These are phyloP conservation scores for Kurtzmaniella cleridarum DNA, from an alignment of 805 yeast species.

Conservation along the genomic window DNA sequence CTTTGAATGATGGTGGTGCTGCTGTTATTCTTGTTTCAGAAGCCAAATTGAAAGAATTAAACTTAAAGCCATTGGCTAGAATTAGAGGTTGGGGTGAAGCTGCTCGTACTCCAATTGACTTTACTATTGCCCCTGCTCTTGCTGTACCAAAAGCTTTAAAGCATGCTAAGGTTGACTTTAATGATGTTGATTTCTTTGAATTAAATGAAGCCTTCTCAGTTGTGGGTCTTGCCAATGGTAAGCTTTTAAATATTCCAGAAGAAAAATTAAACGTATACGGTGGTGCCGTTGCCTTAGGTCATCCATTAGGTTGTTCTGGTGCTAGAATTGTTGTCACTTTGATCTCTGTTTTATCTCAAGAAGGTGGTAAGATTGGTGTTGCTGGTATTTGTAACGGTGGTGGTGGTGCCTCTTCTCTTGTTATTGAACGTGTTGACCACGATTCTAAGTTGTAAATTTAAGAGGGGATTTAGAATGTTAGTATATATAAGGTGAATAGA, in stretches of 20 bases:
- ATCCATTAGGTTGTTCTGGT: constrained; percentile 95
- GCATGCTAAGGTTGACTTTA: constrained; percentile 58
- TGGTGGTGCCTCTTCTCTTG: constrained; percentile 95
- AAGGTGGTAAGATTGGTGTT: constrained; percentile 75
- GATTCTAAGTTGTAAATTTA: constrained; percentile 29
- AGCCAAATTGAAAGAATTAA: constrained; percentile 76
- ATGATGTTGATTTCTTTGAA: constrained; percentile 84
- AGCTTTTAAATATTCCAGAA: constrained; percentile 56
- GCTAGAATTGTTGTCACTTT: constrained; percentile 89
- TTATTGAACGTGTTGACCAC: constrained; percentile 60
- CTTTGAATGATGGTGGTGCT: constrained; percentile 97
- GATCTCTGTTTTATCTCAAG: constrained; percentile 74
- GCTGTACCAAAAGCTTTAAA: constrained; percentile 95
- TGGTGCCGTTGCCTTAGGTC: constrained; percentile 95
- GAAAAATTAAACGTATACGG: constrained; percentile 83
- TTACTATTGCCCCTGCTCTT: constrained; percentile 92
- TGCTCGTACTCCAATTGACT: constrained; percentile 89
- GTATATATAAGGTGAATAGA: no score
- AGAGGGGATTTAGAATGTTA: no score
- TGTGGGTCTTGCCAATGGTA: constrained; percentile 86
- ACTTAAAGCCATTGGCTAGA: constrained; percentile 83
- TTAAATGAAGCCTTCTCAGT: constrained; percentile 97
- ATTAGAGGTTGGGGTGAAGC: constrained; percentile 98
- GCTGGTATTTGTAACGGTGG: constrained; percentile 99
- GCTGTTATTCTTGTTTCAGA: constrained; percentile 87